Conservation (phyloP, 768 basidiomycete genomes). For the Tricholoma flavovirens region DNA sequence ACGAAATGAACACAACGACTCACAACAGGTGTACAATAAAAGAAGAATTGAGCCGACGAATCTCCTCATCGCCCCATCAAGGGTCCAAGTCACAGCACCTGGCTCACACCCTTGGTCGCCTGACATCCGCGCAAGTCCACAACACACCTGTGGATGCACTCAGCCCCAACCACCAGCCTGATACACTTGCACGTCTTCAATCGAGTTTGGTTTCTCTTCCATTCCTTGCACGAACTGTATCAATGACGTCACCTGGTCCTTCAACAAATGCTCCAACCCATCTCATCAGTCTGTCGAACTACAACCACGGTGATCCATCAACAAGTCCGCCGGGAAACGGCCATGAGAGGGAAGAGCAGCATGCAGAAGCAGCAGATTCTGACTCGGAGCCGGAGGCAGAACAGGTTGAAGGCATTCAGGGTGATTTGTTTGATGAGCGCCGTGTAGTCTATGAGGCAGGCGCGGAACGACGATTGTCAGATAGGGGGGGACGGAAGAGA, state of each 20-base stretch:
- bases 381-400: background rate
- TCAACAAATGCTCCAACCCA: background rate
- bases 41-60: background rate
- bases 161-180: background rate
- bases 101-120: conserved; percentile 13
- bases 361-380: background rate
- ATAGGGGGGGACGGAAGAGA: background rate
- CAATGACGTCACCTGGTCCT: background rate
- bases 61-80: background rate
- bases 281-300: background rate
- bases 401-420: background rate
- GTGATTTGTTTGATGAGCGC: background rate
- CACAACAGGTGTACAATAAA: background rate
- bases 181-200: background rate
- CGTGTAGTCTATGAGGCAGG: background rate
- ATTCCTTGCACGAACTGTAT: background rate
- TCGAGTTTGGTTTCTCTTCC: background rate
- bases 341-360: conserved; percentile 1
- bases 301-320: background rate
- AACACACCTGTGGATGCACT: background rate
- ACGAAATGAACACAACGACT: background rate
- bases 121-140: background rate
- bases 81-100: background rate
- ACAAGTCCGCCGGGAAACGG: conserved; percentile 3
- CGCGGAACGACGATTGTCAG: background rate